A percentile compares a stretch with the other conserved stretches of the same genome.
Conservation (phyloP, 345 rosid genomes). For the Psidium guajava region DNA sequence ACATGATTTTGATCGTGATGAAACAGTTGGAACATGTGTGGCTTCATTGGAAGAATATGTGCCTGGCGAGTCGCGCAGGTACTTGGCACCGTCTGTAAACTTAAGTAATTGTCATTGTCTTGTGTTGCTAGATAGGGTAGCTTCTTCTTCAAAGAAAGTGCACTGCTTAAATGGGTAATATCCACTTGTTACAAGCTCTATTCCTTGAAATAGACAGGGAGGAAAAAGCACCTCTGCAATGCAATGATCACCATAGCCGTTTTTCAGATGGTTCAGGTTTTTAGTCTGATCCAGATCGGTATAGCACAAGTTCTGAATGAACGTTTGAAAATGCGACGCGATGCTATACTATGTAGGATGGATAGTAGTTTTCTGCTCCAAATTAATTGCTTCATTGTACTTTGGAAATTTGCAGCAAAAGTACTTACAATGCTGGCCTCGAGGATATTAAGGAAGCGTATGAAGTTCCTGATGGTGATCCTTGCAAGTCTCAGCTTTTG, state of each 20-base stretch:
- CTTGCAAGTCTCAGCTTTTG: conserved; percentile 63
- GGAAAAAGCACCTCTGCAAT: not conserved
- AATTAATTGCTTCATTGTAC: not conserved
- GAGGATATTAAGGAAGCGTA: conserved; percentile 10
- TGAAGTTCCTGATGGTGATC: conserved; percentile 28
- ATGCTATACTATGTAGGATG: not conserved
- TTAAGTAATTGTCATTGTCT: not conserved
- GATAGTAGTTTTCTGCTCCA: not conserved
- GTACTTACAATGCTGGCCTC: conserved; percentile 4
- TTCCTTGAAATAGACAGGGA: not conserved
- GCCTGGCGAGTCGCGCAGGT: not conserved
- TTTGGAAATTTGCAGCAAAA: conserved; percentile 4
- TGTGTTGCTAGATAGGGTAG: not conserved
- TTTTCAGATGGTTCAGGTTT: not conserved
- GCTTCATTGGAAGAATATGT: not conserved
- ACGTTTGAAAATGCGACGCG: not conserved
- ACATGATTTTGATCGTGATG: not conserved
- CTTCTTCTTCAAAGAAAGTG: not conserved
- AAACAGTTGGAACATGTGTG: not conserved
- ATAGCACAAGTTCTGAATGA: not conserved
- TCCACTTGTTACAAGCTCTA: not conserved
- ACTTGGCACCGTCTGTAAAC: not conserved
- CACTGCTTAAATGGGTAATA: not conserved
- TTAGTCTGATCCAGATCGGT: not conserved
- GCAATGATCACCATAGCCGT: not conserved